Evolutionary conservation across 371 early-diverging fungal species (phyloP).

Genomic region (Apophysomyces variabilis): DNA sequence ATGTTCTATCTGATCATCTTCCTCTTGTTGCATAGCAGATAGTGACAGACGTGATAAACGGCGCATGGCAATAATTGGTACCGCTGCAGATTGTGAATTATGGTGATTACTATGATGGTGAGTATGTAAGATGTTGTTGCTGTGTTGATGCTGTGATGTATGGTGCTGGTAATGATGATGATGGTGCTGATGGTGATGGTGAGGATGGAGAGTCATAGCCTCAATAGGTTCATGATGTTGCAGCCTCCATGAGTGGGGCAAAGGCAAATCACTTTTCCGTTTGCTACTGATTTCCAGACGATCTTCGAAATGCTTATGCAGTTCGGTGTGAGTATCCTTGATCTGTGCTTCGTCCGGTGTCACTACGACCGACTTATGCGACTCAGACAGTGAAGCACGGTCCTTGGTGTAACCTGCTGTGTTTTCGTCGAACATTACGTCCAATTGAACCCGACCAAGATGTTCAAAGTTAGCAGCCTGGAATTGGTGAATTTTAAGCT

Average conservation of each 20-base stretch:
- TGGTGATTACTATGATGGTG: conserved; percentile 5
- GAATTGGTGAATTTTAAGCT: conserved; percentile 47
- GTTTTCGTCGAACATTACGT: conserved; percentile 48
- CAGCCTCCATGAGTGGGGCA: not conserved
- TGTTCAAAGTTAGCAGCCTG: conserved; percentile 37
- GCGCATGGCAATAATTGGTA: conserved; percentile 25
- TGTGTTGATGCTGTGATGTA: too few species aligned
- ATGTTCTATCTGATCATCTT: conserved; percentile 15
- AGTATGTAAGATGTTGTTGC: too few species aligned
- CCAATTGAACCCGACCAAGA: conserved; percentile 30
- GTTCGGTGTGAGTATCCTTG: not conserved
- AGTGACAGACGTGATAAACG: conserved; percentile 45
- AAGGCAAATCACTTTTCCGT: not conserved
- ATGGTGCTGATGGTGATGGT: conserved; percentile 10
- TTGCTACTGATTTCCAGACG: not conserved
- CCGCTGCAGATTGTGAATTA: not conserved
- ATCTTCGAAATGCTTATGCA: conserved; percentile 4
- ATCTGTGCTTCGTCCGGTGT: conserved; percentile 6
- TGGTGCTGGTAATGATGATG: conserved; percentile 13
- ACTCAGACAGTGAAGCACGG: conserved; percentile 26
- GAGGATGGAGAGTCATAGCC: not conserved
- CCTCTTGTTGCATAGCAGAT: conserved; percentile 45
- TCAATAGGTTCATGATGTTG: conserved; percentile 1
- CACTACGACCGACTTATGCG: conserved; percentile 3
- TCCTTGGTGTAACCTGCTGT: conserved; percentile 27